Evolutionary conservation across 345 rosid species (phyloP), one percentile per base, ranked within the genome.

Genomic region (Odontarrhena argentea): DNA sequence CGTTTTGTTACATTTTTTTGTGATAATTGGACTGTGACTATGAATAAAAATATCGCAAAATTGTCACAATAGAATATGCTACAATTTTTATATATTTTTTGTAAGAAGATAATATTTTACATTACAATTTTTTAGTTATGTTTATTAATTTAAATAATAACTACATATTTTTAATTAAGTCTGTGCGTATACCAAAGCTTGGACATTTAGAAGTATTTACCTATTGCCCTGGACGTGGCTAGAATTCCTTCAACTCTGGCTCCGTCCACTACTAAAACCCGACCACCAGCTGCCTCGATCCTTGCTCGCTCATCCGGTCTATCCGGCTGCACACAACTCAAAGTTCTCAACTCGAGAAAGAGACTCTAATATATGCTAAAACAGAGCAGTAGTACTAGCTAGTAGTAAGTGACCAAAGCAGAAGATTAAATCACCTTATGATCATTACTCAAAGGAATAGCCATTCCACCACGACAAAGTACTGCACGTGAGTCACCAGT

Each of bases 221-320:
- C 97, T 70, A 88, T 86, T 9, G 97, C 97, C 57, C 96, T 85
- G 6, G 97, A 91, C 77, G 87, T 88, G 4, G 97, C 92, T 66
- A 91, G 79, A 76, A 91, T 85, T 36, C 97, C 96, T 64, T 84
- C 88, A 22, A 91, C 96, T 57, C 96, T 82, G 13, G 96, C 83
- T 61, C 91, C 93, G 24, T 85, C 77, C 38, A 72, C 37, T 10
- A 44, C 68, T 44, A 84, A 70, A 50, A 88, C 92, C 35, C 81
- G 76, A 36, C 94, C 97, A 8, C 96, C 94, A 14, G 79, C 84
- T 37, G 92, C 87, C 74, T 77, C 67, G 43, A 91, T 87, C 77
- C 97, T 77, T 6, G 84, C 82, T 51, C 76, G 76, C 74, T 91
- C 97, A 75, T 91, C 96, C 4, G 84, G 72, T 68, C 94, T 77